A percentile compares a stretch with the other conserved stretches of the same genome.
Evolutionary conservation across 1,139 yeast genomes (phyloP).

Genomic region (Candida sanyaensis): DNA sequence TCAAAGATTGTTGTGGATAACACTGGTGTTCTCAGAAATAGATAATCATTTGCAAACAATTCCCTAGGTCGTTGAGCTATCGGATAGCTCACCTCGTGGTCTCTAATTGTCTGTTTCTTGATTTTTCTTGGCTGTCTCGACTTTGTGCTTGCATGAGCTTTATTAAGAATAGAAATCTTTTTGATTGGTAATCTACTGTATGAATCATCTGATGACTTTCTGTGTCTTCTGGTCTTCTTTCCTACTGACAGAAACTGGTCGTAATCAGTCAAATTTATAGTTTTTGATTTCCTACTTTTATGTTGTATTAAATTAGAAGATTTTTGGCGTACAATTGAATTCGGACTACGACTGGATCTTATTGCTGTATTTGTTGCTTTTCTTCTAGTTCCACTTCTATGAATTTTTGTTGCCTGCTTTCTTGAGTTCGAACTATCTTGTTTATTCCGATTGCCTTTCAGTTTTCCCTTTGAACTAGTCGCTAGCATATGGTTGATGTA

Average conservation of each 20-base stretch:
- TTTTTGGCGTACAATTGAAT: background rate
- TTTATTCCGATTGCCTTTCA: background rate
- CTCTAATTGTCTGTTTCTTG: background rate
- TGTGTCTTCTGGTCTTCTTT: background rate
- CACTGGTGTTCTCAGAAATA: constrained; percentile 32
- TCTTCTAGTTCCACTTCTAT: background rate
- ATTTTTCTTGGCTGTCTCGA: background rate
- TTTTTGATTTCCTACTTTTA: background rate
- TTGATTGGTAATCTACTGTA: constrained; percentile 10
- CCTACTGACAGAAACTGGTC: background rate
- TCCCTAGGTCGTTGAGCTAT: constrained; percentile 10
- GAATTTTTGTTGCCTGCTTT: background rate
- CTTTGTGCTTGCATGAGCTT: background rate
- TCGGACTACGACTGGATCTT: background rate
- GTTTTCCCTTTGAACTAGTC: background rate
- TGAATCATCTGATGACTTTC: constrained; percentile 4
- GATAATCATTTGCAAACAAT: constrained; percentile 16
- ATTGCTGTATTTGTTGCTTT: background rate
- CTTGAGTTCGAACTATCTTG: background rate
- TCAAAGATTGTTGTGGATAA: constrained; percentile 37
- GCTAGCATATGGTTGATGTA: constrained; percentile 9
- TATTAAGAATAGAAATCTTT: background rate
- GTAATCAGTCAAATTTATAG: background rate
- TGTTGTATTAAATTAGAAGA: background rate
- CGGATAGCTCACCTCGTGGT: background rate